phyloP scores from a whole-genome alignment of 768 basidiomycete genomes.

The Hemileccinum rubropunctum region DNA sequence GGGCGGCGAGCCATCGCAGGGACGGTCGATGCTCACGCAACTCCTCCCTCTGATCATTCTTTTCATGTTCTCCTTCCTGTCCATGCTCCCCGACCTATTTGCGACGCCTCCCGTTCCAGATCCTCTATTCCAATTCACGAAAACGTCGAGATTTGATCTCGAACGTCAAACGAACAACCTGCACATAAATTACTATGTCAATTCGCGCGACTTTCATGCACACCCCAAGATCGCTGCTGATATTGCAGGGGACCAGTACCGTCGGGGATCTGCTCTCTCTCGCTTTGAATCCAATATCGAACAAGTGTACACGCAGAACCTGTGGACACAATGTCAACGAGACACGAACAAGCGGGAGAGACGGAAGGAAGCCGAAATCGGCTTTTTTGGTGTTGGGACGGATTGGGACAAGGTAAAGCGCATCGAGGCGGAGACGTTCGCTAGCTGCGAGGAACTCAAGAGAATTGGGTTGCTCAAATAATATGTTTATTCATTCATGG shows the following conservation, averaged over 20 bases:
- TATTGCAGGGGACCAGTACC: conserved; percentile 45
- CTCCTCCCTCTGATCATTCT: conserved; percentile 83
- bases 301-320: conserved; percentile 62
- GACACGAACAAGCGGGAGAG: conserved; percentile 67
- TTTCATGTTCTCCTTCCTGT: conserved; percentile 80
- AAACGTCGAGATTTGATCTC: conserved; percentile 59
- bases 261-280: conserved; percentile 36
- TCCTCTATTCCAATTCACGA: conserved; percentile 72
- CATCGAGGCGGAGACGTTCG: conserved; percentile 68
- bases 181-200: conserved; percentile 82
- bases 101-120: conserved; percentile 66
- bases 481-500: conserved; percentile 9
- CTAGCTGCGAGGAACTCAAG: conserved; percentile 77
- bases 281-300: conserved; percentile 80
- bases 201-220: conserved; percentile 67
- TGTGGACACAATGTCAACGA: conserved; percentile 70
- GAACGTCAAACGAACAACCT: conserved; percentile 68
- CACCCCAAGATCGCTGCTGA: conserved; percentile 77
- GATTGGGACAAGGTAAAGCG: conserved; percentile 86
- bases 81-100: conserved; percentile 77
- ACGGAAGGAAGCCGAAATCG: conserved; percentile 71
- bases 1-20: conserved; percentile 40
- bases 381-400: conserved; percentile 88
- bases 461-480: conserved; percentile 53
- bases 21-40: conserved; percentile 66